phyloP scores from a whole-genome alignment of 805 yeast genomes.

The Hanseniaspora thailandica region DNA sequence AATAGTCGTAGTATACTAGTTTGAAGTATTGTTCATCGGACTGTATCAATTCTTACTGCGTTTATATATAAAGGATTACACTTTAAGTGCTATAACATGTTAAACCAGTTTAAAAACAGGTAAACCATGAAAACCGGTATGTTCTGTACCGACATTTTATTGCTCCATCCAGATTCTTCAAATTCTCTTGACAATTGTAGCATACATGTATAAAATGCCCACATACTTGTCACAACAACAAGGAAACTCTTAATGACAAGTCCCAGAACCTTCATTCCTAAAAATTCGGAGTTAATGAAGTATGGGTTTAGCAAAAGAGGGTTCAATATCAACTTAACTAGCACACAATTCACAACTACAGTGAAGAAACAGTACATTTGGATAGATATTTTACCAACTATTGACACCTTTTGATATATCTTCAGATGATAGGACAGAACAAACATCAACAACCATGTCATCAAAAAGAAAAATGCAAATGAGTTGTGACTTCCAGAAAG shows the following conservation, averaged over 20 bases:
- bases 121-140: slow-evolving; percentile 7
- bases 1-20: no score
- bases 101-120: slow-evolving; percentile 13
- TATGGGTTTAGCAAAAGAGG: slow-evolving; percentile 22
- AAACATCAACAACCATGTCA: slow-evolving; percentile 24
- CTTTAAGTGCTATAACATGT: not conserved
- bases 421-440: slow-evolving; percentile 27
- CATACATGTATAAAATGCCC: slow-evolving; percentile 13
- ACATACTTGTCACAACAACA: not conserved
- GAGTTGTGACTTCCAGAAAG: slow-evolving; percentile 23
- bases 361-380: slow-evolving; percentile 29
- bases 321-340: slow-evolving; percentile 21
- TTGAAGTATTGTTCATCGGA: no score
- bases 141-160: not conserved
- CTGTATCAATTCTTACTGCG: not conserved
- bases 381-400: slow-evolving; percentile 26
- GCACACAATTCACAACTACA: slow-evolving; percentile 23
- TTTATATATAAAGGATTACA: no score
- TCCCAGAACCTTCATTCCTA: slow-evolving; percentile 6
- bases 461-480: slow-evolving; percentile 27
- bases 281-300: not conserved
- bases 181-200: not conserved
- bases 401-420: slow-evolving; percentile 17
- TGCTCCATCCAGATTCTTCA: not conserved
- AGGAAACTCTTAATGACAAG: slow-evolving; percentile 1